Conservation (phyloP, 768 basidiomycete genomes). For the Pleurotus eryngii region DNA sequence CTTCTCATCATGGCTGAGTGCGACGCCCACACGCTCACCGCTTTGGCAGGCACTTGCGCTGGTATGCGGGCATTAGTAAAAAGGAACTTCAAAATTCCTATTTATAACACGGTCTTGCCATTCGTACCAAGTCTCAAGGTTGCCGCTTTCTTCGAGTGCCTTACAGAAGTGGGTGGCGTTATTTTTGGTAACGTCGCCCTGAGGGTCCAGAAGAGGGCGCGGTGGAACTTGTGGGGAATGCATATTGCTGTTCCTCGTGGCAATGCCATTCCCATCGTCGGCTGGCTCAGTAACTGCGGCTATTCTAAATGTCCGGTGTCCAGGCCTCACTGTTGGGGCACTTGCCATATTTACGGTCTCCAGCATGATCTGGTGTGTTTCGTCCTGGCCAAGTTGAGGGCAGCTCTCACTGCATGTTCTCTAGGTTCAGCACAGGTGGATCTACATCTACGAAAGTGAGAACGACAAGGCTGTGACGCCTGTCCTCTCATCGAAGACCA, state of each 20-base stretch:
- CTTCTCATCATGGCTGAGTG: too few species aligned
- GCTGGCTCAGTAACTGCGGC: background rate
- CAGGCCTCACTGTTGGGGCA: too few species aligned
- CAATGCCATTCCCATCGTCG: background rate
- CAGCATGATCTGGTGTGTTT: too few species aligned
- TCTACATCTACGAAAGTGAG: background rate
- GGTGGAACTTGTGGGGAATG: background rate
- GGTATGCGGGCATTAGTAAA: background rate
- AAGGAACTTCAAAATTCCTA: too few species aligned
- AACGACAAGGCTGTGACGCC: background rate
- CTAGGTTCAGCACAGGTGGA: background rate
- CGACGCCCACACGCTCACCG: too few species aligned
- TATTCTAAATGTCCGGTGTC: background rate
- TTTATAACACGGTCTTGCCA: too few species aligned
- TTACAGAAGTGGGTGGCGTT: background rate
- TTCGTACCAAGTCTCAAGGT: too few species aligned
- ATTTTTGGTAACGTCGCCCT: background rate
- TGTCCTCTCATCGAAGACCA: background rate
- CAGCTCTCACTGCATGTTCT: too few species aligned
- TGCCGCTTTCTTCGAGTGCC: background rate
- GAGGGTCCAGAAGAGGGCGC: background rate
- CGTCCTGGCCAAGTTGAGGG: too few species aligned
- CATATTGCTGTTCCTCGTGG: background rate
- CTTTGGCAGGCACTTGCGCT: too few species aligned
- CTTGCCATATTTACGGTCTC: background rate